These are phyloP conservation scores for Scheffersomyces segobiensis DNA, from an alignment of 1,139 yeast genomes.

Conservation along the genomic window DNA sequence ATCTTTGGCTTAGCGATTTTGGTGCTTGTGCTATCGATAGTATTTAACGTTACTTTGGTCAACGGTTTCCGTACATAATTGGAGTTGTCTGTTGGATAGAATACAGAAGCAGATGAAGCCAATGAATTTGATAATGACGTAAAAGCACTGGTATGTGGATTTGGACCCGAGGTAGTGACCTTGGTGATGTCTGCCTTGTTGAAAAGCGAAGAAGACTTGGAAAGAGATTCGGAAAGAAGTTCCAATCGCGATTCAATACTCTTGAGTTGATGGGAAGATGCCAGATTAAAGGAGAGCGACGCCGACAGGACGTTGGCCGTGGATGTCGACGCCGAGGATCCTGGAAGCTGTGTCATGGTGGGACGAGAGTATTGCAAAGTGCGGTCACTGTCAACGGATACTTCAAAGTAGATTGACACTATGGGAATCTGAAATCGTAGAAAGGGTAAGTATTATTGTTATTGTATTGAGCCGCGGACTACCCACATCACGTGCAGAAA, in stretches of 20 bases:
- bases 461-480: not conserved
- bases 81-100: not conserved
- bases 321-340: not conserved
- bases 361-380: not conserved
- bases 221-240: constrained; percentile 12
- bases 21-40: constrained; percentile 13
- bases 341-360: not conserved
- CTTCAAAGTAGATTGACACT: too few relatives aligned
- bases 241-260: constrained; percentile 15
- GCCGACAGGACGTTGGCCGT: not conserved
- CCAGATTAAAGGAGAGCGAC: not conserved
- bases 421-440: too few relatives aligned
- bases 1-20: constrained; percentile 3
- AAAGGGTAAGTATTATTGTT: not conserved
- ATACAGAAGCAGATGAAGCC: not conserved
- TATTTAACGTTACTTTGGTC: constrained; percentile 17
- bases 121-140: not conserved
- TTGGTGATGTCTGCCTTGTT: constrained; percentile 1
- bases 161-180: constrained; percentile 1
- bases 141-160: not conserved
- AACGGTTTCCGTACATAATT: constrained; percentile 15
- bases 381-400: not conserved
- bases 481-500: not conserved
- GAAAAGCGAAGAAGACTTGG: constrained; percentile 1
- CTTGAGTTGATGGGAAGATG: constrained; percentile 10